phyloP scores from a whole-genome alignment of 2,329 filamentous ascomycete species.

The Parastagonospora nodorum region DNA sequence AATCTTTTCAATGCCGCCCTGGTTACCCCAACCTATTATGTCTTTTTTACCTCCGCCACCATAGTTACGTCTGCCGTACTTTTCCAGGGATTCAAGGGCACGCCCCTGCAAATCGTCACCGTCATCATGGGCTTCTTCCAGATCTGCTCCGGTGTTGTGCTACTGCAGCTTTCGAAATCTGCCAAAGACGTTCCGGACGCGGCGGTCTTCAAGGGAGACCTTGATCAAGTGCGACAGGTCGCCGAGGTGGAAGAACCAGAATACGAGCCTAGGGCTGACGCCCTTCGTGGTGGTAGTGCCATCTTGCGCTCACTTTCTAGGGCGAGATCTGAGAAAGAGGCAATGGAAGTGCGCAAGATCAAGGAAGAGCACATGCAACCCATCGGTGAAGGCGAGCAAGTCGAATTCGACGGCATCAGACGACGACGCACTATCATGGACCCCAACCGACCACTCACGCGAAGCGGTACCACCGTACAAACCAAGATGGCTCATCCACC shows the following conservation, averaged over 20 bases:
- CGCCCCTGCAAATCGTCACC: conserved; percentile 77
- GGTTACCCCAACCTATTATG: conserved; percentile 97
- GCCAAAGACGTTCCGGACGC: conserved; percentile 96
- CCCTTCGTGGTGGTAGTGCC: conserved; percentile 87
- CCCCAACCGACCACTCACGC: conserved; percentile 42
- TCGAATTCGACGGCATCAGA: conserved; percentile 91
- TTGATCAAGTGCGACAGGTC: conserved; percentile 94
- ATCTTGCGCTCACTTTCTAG: conserved; percentile 83
- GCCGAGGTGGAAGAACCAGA: conserved; percentile 96
- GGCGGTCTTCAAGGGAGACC: conserved; percentile 87
- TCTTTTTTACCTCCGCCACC: conserved; percentile 95
- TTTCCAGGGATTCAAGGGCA: conserved; percentile 93
- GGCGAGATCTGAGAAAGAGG: conserved; percentile 76
- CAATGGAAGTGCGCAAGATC: conserved; percentile 76
- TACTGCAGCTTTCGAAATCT: conserved; percentile 96
- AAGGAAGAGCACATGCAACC: conserved; percentile 81
- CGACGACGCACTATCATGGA: conserved; percentile 67
- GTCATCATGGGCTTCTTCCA: conserved; percentile 92
- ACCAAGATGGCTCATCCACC: conserved; percentile 70
- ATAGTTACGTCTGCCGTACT: conserved; percentile 92
- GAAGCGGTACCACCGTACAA: conserved; percentile 47
- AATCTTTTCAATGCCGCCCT: conserved; percentile 96
- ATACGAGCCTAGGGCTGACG: conserved; percentile 92
- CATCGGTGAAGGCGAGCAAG: conserved; percentile 77
- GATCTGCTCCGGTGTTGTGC: conserved; percentile 89